phyloP scores from a whole-genome alignment of 768 basidiomycete species.

The Leccinum subgranulosum region DNA sequence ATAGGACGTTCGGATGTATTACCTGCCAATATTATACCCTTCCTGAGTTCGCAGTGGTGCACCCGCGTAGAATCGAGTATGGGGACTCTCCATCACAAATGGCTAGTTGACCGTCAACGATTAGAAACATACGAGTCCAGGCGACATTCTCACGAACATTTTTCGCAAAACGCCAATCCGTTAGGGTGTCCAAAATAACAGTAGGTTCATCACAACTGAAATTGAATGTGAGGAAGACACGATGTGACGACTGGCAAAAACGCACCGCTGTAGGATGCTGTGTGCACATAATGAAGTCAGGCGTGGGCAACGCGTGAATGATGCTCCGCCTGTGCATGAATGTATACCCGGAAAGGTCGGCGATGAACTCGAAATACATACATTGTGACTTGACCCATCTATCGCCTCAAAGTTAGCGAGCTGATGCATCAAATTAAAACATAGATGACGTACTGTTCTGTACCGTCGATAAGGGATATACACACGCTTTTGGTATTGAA shows the following conservation, averaged over 20 bases:
- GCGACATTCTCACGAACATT: conserved; percentile 51
- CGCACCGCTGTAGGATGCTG: conserved; percentile 72
- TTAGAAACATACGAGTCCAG: not conserved
- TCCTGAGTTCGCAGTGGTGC: conserved; percentile 87
- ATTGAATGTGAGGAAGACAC: not conserved
- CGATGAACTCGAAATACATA: conserved; percentile 34
- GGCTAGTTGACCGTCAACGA: conserved; percentile 45
- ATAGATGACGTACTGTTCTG: conserved; percentile 62
- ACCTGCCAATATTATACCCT: conserved; percentile 87
- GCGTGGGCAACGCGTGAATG: conserved; percentile 44
- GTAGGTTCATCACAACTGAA: conserved; percentile 81
- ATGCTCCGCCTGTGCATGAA: conserved; percentile 42
- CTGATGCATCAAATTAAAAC: conserved; percentile 1
- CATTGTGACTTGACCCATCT: conserved; percentile 93
- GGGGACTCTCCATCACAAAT: conserved; percentile 59
- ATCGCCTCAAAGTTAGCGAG: conserved; percentile 7
- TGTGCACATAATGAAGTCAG: conserved; percentile 80
- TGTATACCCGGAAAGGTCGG: not conserved
- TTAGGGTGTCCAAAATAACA: conserved; percentile 71
- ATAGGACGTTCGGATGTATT: conserved; percentile 24
- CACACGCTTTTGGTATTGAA: conserved; percentile 86
- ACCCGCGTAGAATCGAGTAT: conserved; percentile 87
- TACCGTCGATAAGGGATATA: conserved; percentile 80
- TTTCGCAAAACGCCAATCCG: conserved; percentile 86
- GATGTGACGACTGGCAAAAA: not conserved